These are phyloP conservation scores for Spencermartinsiella ligniputridi DNA, from an alignment of 1,139 yeast genomes.

Conservation along the genomic window DNA sequence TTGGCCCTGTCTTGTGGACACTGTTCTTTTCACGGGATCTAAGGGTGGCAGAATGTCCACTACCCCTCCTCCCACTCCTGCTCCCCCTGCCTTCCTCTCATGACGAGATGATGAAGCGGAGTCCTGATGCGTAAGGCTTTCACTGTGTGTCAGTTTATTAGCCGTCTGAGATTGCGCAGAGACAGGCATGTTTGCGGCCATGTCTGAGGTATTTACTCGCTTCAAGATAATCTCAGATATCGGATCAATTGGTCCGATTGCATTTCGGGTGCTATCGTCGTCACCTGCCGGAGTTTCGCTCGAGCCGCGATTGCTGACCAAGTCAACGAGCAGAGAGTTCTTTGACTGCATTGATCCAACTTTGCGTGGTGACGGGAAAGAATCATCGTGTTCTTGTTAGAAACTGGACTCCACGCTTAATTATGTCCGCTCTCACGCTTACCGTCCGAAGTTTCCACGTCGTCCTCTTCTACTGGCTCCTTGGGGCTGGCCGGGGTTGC, in stretches of 20 bases:
- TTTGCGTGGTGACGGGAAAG: not conserved
- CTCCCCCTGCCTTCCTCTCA: conserved; percentile 1
- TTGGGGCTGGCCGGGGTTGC: not conserved
- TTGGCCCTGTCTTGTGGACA: not conserved
- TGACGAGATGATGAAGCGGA: not conserved
- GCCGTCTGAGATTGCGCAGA: conserved; percentile 1
- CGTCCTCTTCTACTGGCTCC: not conserved
- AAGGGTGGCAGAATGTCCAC: not conserved
- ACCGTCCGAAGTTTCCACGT: not conserved
- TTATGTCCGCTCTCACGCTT: too few species aligned
- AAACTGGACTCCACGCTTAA: too few species aligned
- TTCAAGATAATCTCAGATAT: conserved; percentile 9
- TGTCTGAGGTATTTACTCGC: conserved; percentile 1
- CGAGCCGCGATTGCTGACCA: not conserved
- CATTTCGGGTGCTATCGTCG: not conserved
- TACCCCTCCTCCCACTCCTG: too few species aligned
- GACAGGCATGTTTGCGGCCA: not conserved
- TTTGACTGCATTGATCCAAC: not conserved
- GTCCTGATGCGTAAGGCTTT: not conserved
- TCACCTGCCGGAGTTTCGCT: not conserved
- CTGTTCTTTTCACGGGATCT: not conserved
- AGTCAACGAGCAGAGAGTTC: not conserved
- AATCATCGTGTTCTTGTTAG: not conserved
- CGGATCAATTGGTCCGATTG: conserved; percentile 5
- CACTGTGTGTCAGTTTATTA: not conserved